These are phyloP conservation scores for Rhododendron kiyosumense DNA, from an alignment of 148 eudicot species.

Conservation along the genomic window DNA sequence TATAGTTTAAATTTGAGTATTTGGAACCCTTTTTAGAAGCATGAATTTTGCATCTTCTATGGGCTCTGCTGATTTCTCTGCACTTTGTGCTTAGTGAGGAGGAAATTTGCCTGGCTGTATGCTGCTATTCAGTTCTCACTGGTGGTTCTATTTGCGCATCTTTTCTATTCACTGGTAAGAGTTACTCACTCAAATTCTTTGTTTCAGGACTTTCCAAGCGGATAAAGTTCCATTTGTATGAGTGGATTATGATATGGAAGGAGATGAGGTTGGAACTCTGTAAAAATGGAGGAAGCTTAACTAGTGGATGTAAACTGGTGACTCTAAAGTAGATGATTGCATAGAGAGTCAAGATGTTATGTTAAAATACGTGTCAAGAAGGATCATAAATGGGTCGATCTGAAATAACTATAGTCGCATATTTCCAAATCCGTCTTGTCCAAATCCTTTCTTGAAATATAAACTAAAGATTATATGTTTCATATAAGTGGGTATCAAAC, in stretches of 20 bases:
- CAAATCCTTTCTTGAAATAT: neutral
- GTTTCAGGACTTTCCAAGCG: neutral
- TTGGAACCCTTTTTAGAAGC: neutral
- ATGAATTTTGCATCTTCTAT: neutral
- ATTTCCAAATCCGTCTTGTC: neutral
- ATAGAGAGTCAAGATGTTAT: neutral
- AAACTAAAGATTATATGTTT: neutral
- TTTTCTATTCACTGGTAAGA: conserved; percentile 65
- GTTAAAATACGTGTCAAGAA: neutral
- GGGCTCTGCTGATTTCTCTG: conserved; percentile 12
- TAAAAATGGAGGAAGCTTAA: neutral
- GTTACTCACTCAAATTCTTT: conserved; percentile 3
- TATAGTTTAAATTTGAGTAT: neutral
- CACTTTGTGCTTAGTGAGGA: conserved; percentile 41
- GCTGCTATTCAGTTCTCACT: conserved; percentile 62
- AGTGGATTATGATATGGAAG: neutral
- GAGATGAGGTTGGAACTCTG: neutral
- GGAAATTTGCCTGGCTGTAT: conserved; percentile 78
- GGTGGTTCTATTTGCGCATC: conserved; percentile 69
- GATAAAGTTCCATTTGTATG: neutral
- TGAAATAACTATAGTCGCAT: neutral
- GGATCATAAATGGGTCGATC: neutral
- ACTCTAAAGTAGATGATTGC: neutral
- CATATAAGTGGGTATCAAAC: neutral
- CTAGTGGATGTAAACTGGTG: neutral